Evolutionary conservation across 2,329 filamentous ascomycete species (phyloP).

Genomic region (Calonectria pseudoturangicola): DNA sequence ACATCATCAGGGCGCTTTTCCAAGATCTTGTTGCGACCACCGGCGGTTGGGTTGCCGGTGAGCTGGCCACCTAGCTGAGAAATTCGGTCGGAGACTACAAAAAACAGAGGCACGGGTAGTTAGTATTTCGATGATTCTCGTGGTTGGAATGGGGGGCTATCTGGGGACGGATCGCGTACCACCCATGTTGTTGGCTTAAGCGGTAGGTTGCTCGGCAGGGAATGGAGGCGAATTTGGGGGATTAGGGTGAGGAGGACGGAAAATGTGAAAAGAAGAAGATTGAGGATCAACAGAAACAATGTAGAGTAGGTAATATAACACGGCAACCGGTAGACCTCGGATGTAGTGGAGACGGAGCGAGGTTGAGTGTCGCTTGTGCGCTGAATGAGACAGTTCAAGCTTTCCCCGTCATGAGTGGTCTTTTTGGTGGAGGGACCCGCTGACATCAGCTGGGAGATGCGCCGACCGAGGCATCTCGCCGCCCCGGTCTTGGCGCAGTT

Average conservation of each 20-base stretch:
- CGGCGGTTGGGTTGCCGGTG: slow-evolving; percentile 74
- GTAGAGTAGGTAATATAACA: slow-evolving; percentile 46
- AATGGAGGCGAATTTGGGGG: not conserved
- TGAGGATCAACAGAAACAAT: slow-evolving; percentile 24
- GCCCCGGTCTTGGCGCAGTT: slow-evolving; percentile 48
- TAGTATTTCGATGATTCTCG: slow-evolving; percentile 28
- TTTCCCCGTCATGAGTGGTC: slow-evolving; percentile 38
- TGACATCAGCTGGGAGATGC: slow-evolving; percentile 51
- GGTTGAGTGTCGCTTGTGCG: slow-evolving; percentile 37
- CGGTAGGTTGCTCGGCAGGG: slow-evolving; percentile 1
- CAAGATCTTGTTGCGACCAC: slow-evolving; percentile 74
- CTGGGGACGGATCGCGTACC: slow-evolving; percentile 55
- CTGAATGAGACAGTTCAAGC: slow-evolving; percentile 42
- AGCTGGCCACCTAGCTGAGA: slow-evolving; percentile 78
- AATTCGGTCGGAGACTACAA: slow-evolving; percentile 74
- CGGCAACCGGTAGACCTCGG: slow-evolving; percentile 52
- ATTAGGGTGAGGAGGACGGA: not conserved
- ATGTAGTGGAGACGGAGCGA: slow-evolving; percentile 49
- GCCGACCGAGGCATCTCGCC: slow-evolving; percentile 58
- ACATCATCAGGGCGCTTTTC: slow-evolving; percentile 82
- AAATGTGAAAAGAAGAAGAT: slow-evolving; percentile 24
- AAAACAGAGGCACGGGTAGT: slow-evolving; percentile 7
- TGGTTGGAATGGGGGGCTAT: not conserved
- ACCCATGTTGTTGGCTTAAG: slow-evolving; percentile 58
- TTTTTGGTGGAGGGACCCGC: slow-evolving; percentile 46